A percentile compares a stretch with the other conserved stretches of the same genome.
phyloP scores from a whole-genome alignment of 2,329 filamentous ascomycete genomes.

The Ophiobolus disseminans region DNA sequence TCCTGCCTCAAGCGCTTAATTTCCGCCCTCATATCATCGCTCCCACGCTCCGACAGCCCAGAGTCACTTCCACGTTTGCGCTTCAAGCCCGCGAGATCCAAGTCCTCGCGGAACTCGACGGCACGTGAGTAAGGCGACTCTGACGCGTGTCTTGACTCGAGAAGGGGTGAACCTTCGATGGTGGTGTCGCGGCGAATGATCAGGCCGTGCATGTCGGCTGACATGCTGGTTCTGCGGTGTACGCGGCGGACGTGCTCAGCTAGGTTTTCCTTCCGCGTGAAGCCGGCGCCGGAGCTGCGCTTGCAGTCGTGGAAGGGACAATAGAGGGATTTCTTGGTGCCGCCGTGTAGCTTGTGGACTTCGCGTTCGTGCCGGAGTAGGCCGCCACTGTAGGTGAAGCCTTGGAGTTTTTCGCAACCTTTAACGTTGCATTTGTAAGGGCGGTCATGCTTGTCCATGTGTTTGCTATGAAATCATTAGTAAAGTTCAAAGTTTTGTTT shows the following conservation, averaged over 20 bases:
- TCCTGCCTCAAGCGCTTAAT: slow-evolving; percentile 51
- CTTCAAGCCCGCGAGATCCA: slow-evolving; percentile 36
- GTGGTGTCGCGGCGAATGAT: slow-evolving; percentile 37
- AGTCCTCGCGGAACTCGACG: slow-evolving; percentile 32
- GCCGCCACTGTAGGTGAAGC: slow-evolving; percentile 94
- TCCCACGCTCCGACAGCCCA: slow-evolving; percentile 29
- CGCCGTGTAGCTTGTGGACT: slow-evolving; percentile 89
- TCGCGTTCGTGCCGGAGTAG: slow-evolving; percentile 89
- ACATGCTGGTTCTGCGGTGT: slow-evolving; percentile 61
- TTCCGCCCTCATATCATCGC: slow-evolving; percentile 48
- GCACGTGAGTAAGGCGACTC: slow-evolving; percentile 35
- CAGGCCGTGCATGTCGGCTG: slow-evolving; percentile 43
- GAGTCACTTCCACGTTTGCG: slow-evolving; percentile 43
- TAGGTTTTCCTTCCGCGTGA: slow-evolving; percentile 91
- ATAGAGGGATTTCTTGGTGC: slow-evolving; percentile 84
- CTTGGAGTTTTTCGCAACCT: slow-evolving; percentile 89
- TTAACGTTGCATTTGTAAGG: slow-evolving; percentile 84
- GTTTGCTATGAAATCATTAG: slow-evolving; percentile 69
- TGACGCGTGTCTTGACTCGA: slow-evolving; percentile 27
- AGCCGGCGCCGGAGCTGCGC: slow-evolving; percentile 84
- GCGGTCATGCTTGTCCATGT: slow-evolving; percentile 97
- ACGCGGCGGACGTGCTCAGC: slow-evolving; percentile 91
- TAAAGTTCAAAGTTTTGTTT: slow-evolving; percentile 19
- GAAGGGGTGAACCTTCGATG: slow-evolving; percentile 26
- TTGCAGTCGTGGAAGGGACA: slow-evolving; percentile 90